Base-by-base conservation (phyloP, 1,139 yeast genomes). In the Meyerozyma carpophila region DNA sequence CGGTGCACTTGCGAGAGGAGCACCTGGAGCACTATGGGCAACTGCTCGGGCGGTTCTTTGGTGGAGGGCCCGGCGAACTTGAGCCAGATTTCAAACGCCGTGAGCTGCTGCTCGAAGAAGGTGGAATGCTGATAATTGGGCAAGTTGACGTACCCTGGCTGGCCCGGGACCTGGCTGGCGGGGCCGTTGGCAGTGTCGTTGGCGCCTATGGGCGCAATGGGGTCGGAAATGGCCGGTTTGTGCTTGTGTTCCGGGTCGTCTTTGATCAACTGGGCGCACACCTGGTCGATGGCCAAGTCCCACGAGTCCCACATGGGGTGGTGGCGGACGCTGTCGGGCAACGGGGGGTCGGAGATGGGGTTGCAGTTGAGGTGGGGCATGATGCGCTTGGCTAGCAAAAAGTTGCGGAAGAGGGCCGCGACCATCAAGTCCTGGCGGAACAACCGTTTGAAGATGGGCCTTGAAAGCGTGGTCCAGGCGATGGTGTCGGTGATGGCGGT, bases 281-380 rank as follows among this genome's bases (percentile, higher is more conserved):
- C 95, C 58, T 93, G 97, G 62, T 93, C 98, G 41, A 93, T 85
- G 0, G 98, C 98, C 56, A 93, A 70, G 59, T 94, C 98, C 98
- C 98, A 93, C 0, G 97, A 84, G 50, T 90, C 95, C 99, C 99
- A 93, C 89, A 93, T 85, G 10, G 95, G 82, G 59, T 94, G 98
- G 50, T 79, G 77, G 43, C 88, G 80, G 2, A 83, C 80, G 9
- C 81, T 70, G 46, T 89, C 91, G 0, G 98, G 98, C 36, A 93
- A 70, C 10, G 88, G 90, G 0, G 99, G 99, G 51, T 89, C 95
- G 31, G 96, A 88, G 4, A 91, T 81, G 1, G 98, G 98, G 59
- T 90, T 95, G 61, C 98, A 91, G 50, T 91, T 90, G 54, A 87
- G 82, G 54, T 86, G 84, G 7, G 97, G 90, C 98, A 94, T 90